Conservation (phyloP, 345 rosid species). For the Triadica sebifera region DNA sequence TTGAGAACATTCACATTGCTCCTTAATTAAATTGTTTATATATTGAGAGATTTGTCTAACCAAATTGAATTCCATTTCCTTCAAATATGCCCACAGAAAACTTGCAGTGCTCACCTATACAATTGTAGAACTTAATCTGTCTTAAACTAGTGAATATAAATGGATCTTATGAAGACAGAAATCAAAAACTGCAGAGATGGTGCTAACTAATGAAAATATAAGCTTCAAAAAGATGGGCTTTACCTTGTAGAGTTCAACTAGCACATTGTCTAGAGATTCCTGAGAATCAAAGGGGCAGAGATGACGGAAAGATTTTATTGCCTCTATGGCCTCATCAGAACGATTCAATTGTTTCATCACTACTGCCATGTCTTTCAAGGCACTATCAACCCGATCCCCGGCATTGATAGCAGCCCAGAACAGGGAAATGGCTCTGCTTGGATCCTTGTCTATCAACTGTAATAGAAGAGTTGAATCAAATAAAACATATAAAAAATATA, state of each 20-base stretch:
- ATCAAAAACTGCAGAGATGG: neutral
- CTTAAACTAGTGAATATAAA: no score
- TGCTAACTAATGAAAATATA: neutral
- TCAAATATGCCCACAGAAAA: neutral
- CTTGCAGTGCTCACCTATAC: no score
- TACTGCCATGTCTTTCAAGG: slow-evolving; percentile 77
- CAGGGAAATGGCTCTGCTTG: slow-evolving; percentile 54
- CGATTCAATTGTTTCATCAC: slow-evolving; percentile 70
- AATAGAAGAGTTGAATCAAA: neutral
- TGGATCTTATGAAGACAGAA: neutral
- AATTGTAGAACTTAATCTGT: no score
- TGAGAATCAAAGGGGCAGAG: slow-evolving; percentile 68
- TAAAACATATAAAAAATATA: neutral
- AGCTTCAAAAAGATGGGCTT: neutral
- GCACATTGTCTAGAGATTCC: slow-evolving; percentile 70
- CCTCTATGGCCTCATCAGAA: slow-evolving; percentile 74
- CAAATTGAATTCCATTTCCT: neutral
- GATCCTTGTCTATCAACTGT: slow-evolving; percentile 67
- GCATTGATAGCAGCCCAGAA: slow-evolving; percentile 83
- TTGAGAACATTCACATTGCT: no score
- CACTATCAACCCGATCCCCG: slow-evolving; percentile 78
- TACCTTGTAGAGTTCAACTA: slow-evolving; percentile 76
- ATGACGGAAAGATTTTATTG: slow-evolving; percentile 71
- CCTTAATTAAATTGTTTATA: no score
- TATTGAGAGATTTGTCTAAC: neutral